Base-by-base conservation (phyloP, 345 rosid genomes). In the Hibiscus mutabilis region DNA sequence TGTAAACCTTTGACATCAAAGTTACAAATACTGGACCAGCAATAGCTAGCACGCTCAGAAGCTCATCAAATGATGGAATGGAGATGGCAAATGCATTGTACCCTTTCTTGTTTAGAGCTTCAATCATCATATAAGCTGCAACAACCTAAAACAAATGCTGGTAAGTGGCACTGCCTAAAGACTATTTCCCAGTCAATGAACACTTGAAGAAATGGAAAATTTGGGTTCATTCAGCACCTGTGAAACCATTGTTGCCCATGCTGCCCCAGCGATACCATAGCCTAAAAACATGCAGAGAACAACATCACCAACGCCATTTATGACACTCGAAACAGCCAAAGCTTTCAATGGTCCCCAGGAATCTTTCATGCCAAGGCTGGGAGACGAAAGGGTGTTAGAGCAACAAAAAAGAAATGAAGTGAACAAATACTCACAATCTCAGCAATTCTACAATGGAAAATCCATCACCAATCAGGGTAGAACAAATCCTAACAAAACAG, bases 231-330 rank as follows among this genome's bases (percentile, higher is more conserved):
- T 64, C 27, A 40, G 46, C 79, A 95, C 99, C 70, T 95, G 99
- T 42, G 99, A 92, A 42, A 81, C 89, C 96, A 90, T 92, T n/a
- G 97, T 86, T 67, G 97, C 96, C 97, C 97, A 92, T 24, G 99
- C 97, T 22, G 97, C 99, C 67, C 99, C 99, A 64, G 91, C 92
- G 57, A 92, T 90, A 52, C 97, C 97, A 55, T 83, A 89, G 60
- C 93, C 93, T 71, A 92, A 78, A 73, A 88, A 80, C 57, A 79
- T 84, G 84, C 99, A 92, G 11, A 92, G 85, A 64, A 89, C 78
- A 21, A 92, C 74, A 77, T 87, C 93, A 72, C 97, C 99, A 70
- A 87, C 55, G 57, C 83, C 89, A 68, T 95, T 95, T 68, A 95
- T 77, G 55, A 83, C 81, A 78, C 89, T 89, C 59, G 97, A 87